Evolutionary conservation across 1,139 yeast genomes (phyloP).

Genomic region (Pichia sp.): DNA sequence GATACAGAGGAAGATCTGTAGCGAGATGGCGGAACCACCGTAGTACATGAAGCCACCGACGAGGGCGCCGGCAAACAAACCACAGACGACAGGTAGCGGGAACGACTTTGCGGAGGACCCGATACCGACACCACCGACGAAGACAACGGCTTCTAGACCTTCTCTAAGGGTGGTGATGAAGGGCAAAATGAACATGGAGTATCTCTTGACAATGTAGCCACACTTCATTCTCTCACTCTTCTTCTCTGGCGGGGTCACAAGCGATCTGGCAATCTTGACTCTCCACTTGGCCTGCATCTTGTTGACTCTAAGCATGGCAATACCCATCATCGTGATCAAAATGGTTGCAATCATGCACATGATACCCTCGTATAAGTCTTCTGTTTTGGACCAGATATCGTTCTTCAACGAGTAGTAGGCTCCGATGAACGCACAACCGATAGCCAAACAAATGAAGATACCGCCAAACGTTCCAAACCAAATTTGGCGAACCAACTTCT

Average conservation of each 20-base stretch:
- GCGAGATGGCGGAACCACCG: constrained; percentile 66
- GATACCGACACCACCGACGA: constrained; percentile 71
- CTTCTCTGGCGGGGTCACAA: constrained; percentile 31
- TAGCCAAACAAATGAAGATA: constrained; percentile 62
- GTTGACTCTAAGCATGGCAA: constrained; percentile 85
- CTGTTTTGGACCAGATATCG: constrained; percentile 81
- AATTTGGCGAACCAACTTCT: constrained; percentile 63
- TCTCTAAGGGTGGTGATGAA: constrained; percentile 78
- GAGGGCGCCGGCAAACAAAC: constrained; percentile 61
- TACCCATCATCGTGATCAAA: constrained; percentile 83
- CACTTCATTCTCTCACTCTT: constrained; percentile 38
- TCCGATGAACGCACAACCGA: constrained; percentile 85
- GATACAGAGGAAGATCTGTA: constrained; percentile 72
- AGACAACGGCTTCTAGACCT: constrained; percentile 85
- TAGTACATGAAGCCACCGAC: constrained; percentile 68
- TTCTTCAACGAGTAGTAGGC: constrained; percentile 73
- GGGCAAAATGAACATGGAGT: constrained; percentile 73
- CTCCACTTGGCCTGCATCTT: constrained; percentile 93
- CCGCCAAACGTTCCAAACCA: constrained; percentile 81
- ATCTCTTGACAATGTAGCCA: constrained; percentile 48
- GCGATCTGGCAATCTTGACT: constrained; percentile 74
- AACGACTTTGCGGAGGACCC: constrained; percentile 53
- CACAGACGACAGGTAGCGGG: constrained; percentile 80
- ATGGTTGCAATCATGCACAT: constrained; percentile 78
- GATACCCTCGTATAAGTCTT: constrained; percentile 91